Conservation (phyloP, 1,139 yeast species). For the Entelexis sorbosivorans region DNA sequence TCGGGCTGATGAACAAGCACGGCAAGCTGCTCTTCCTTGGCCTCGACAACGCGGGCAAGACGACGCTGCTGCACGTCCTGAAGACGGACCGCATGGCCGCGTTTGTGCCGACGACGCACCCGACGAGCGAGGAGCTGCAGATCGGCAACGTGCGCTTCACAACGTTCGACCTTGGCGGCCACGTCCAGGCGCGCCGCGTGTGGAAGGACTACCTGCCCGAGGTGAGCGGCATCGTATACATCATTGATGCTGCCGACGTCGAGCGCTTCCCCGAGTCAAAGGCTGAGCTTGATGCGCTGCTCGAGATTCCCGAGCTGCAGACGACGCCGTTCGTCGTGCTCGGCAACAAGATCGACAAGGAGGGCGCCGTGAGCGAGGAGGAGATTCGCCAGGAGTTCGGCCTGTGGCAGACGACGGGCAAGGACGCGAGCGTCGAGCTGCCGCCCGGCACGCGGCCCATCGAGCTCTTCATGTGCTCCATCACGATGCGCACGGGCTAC, state of each 20-base stretch:
- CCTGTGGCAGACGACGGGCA: slow-evolving; percentile 80
- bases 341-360: slow-evolving; percentile 94
- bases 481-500: slow-evolving; percentile 93
- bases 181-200: slow-evolving; percentile 94
- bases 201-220: slow-evolving; percentile 99
- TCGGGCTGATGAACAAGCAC: slow-evolving; percentile 95
- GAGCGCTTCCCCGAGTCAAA: slow-evolving; percentile 91
- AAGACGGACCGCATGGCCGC: slow-evolving; percentile 97
- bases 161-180: slow-evolving; percentile 97
- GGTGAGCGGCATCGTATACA: slow-evolving; percentile 91
- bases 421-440: slow-evolving; percentile 53
- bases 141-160: slow-evolving; percentile 95
- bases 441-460: slow-evolving; percentile 78
- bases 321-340: slow-evolving; percentile 84
- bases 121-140: slow-evolving; percentile 92
- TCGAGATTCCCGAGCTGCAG: slow-evolving; percentile 80
- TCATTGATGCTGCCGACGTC: slow-evolving; percentile 95
- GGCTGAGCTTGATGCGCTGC: slow-evolving; percentile 85
- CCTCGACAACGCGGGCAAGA: slow-evolving; percentile 96
- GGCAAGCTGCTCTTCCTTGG: slow-evolving; percentile 94
- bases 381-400: slow-evolving; percentile 89
- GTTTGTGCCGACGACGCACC: slow-evolving; percentile 94
- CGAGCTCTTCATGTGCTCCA: slow-evolving; percentile 94
- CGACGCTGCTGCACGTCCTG: slow-evolving; percentile 91
- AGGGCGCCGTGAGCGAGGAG: slow-evolving; percentile 88